Base-by-base conservation (phyloP, 495 filamentous ascomycete genomes). In the Wilcoxina mikolae region DNA sequence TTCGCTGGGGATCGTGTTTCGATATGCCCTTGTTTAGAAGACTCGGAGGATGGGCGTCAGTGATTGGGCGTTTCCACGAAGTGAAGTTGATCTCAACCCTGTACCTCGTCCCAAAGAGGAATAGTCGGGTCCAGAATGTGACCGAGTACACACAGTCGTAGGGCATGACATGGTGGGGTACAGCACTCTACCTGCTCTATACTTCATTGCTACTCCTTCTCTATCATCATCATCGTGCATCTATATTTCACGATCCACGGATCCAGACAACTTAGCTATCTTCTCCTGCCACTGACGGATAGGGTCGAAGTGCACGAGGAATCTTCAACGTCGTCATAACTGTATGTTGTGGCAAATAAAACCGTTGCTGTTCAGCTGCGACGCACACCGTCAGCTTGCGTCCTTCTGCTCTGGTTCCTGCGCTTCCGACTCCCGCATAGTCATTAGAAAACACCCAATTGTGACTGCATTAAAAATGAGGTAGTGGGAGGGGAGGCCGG, bases 11-110 rank as follows among this genome's bases (percentile, higher is more conserved):
- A 20, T 9, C 5, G 27, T 49, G 45, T 49, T 22, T 49, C 27
- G 45, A 49, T 49, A 5, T 26, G 4, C 45, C 23, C 45, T 49
- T 49, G 45, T 49, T 49, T 49, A 20, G 45, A 24, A 49, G 45
- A 28, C 5, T 26, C 15, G 23, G 27, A 20, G 7, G 9, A 23
- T 5, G 7, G 22, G 31, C 31, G 31, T 5, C 22, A 17, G 18
- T 49, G 45, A 49, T 49, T 49, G 45, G 45, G 24, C 22, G 45
- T 10, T 12, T 5, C 4, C 5, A n/a, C 27, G 20, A 18, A 49
- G 45, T 49, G 45, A 49, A 23, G 45, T 49, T 49, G 45, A 7
- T 5, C 7, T 9, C 22, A 43, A 4, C 45, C 45, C 45, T 49
- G 45, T 18, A 9, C 39, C 39, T 35, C 31, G n/a, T n/a, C n/a